Evolutionary conservation across 176 grass and related monocot species (phyloP), one percentile per base, ranked within the genome.

Genomic region (Pontederia paniculata): DNA sequence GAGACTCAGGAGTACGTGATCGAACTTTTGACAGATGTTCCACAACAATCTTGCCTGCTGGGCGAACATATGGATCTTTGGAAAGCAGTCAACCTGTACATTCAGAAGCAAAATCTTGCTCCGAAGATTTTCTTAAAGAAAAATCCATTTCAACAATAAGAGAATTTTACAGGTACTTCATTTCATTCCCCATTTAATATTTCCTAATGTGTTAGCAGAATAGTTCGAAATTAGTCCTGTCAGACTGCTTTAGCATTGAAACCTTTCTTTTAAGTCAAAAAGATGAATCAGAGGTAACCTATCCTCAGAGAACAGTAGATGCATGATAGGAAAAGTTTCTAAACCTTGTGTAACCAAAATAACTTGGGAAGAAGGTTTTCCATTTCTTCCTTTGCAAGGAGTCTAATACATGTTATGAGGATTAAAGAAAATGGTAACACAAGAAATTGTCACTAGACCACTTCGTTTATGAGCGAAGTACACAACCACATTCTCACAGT

Each of bases 121-220:
- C 85, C 9, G 74, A 84, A 50, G 77, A 78, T 55, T 71, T 74
- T 28, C 59, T 97, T 44, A 74, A 64, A 76, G 83, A 90, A 42
- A 97, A 87, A 78, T 81, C 91, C 58, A 55, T 97, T 67, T 80
- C 71, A 13, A 58, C 86, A 60, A 90, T 97, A 71, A 70, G 64
- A 55, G 91, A 97, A 72, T 97, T 83, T 62, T 86, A 89, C 62
- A 97, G 91, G 91, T 97, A 79, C n/a, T 4, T 48, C 2, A 22
- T 47, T 11, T 63, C 12, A 46, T 15, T 47, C 60, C 8, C 23
- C 6, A 9, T 10, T 21, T n/a, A 37, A 6, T 37, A 37, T 5
- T 63, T 47, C 2, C 9, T 20, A 23, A 10, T 12, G 18, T 9
- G 7, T 18, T 16, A 18, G 19, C 16, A 17, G 9, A 8, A 6